Evolutionary conservation across 768 basidiomycete genomes (phyloP), one percentile per base, ranked within the genome.

Genomic region (Agaricus blazei): DNA sequence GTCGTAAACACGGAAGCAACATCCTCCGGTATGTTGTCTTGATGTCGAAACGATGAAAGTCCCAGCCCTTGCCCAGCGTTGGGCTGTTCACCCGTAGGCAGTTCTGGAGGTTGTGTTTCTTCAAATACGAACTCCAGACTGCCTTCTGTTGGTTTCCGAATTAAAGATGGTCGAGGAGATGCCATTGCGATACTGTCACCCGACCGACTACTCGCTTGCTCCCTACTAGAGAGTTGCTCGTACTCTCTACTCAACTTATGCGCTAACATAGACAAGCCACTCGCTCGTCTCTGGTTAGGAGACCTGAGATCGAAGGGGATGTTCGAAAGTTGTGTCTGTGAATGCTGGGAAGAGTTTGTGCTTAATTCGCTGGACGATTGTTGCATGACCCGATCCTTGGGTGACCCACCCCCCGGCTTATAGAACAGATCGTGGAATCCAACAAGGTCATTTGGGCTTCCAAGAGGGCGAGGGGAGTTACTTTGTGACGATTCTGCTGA

Each of bases 401-500:
- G 31, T 4, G 42, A 3, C 44, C 58, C 56, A 56, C 60, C 58
- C 50, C 60, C 66, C 5, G 85, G 85, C 41, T 72, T 74, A 65
- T 86, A 90, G 68, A 90, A 90, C 7, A 91, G 72, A 62, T 90
- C 85, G 37, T 80, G 81, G 72, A 87, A 90, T 9, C 79, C 75
- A n/a, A 88, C 85, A 6, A 90, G 72, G 59, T 90, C 87, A 54
- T 85, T 84, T 0, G 79, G 75, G 54, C 74, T 77, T 9, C 81
- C 79, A 36, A 88, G 69, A 2, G 77, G 77, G n/a, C 77, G 78
- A 26, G 82, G 81, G 9, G 76, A 74, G 63, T 65, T 73, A 59
- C 64, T 73, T 55, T 63, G 79, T 58, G 72, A 74, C 1, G 58
- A 52, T 57, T 9, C 62, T 34, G 8, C 34, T 34, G 34, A 34